Conservation (phyloP, 1,139 yeast genomes). For the Pichia sp. region DNA sequence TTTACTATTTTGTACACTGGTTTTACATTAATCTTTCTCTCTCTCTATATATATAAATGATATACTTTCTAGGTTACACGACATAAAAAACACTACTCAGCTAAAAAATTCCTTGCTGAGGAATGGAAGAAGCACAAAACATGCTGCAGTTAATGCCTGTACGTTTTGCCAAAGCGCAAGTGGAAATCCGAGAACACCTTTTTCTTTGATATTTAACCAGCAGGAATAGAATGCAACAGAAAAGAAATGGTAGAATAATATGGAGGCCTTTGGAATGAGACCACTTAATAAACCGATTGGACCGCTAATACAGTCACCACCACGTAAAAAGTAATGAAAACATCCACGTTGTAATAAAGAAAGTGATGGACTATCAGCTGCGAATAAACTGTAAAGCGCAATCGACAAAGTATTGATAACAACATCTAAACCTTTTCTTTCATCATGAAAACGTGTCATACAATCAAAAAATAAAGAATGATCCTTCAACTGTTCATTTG, state of each 20-base stretch:
- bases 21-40: too few relatives aligned
- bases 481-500: slow-evolving; percentile 56
- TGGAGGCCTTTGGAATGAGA: slow-evolving; percentile 64
- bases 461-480: slow-evolving; percentile 48
- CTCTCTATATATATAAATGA: too few relatives aligned
- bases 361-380: slow-evolving; percentile 69
- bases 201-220: slow-evolving; percentile 56
- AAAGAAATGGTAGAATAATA: slow-evolving; percentile 78
- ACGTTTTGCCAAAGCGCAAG: slow-evolving; percentile 65
- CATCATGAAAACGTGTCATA: slow-evolving; percentile 62
- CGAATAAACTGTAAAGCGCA: slow-evolving; percentile 83
- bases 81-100: too few relatives aligned
- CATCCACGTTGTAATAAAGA: slow-evolving; percentile 79
- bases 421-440: slow-evolving; percentile 71
- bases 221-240: slow-evolving; percentile 84
- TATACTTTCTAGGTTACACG: too few relatives aligned
- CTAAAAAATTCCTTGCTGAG: slow-evolving; percentile 43
- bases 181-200: slow-evolving; percentile 67
- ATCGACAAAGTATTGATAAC: slow-evolving; percentile 87
- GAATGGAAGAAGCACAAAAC: slow-evolving; percentile 72
- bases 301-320: slow-evolving; percentile 71
- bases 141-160: slow-evolving; percentile 67
- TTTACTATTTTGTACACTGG: too few relatives aligned
- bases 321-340: slow-evolving; percentile 74
- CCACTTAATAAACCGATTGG: slow-evolving; percentile 88